A percentile compares a stretch with the other conserved stretches of the same genome.
These are phyloP conservation scores for Epichloe amarillans DNA, from an alignment of 2,329 filamentous ascomycete species.

Conservation along the genomic window DNA sequence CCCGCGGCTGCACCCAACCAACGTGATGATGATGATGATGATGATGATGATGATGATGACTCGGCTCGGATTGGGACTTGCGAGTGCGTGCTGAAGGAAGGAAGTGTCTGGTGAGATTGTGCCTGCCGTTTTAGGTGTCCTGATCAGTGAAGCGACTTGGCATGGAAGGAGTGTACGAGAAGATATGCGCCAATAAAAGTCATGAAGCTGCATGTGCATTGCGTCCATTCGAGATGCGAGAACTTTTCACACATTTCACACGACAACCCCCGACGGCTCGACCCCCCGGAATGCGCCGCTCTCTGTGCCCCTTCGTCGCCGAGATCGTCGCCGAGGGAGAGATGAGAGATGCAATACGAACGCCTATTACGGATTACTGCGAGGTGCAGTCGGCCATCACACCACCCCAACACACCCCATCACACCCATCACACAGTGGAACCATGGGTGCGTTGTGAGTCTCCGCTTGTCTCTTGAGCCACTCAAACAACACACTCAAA, in stretches of 20 bases:
- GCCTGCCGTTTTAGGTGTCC: not conserved
- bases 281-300: no score
- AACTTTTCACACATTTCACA: no score
- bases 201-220: no score
- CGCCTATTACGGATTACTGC: no score
- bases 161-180: not conserved
- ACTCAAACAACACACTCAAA: not conserved
- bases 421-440: not conserved
- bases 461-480: not conserved
- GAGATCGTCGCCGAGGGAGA: no score
- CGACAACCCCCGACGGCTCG: no score
- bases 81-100: not conserved
- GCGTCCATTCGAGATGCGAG: no score
- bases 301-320: no score
- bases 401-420: no score
- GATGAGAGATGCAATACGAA: no score
- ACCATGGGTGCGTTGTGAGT: not conserved
- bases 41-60: not conserved
- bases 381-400: no score
- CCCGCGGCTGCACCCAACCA: not conserved
- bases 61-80: not conserved
- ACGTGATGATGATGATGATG: not conserved
- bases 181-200: no score
- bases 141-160: not conserved
- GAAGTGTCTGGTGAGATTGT: not conserved